Evolutionary conservation across 495 filamentous ascomycete genomes (phyloP), one percentile per base, ranked within the genome.

Genomic region (Aspergillus sclerotiicarbonarius): DNA sequence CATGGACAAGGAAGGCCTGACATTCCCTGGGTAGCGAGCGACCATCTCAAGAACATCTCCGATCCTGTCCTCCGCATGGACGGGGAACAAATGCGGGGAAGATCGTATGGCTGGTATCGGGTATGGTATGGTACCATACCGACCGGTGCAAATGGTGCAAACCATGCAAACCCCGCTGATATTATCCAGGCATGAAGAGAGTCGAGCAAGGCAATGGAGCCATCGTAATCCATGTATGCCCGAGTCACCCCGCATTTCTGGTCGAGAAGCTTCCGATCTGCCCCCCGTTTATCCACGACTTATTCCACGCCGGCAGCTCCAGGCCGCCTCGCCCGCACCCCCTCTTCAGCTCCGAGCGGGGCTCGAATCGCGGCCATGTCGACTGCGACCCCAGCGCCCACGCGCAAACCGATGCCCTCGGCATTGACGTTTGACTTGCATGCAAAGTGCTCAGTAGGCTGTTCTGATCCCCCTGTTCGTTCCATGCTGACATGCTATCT

Each of bases 361-460:
- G 52, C 52, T 39, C 60, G 21, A 53, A 37, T 62, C 29, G 67
- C 64, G 46, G 60, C 54, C 46, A 82, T 80, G 79, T 74, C 79
- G 1, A 74, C 74, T 7, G 57, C 66, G 52, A 63, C 59, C 43
- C 56, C 57, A 8, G 60, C 21, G 44, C 58, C 46, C 1, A 32
- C 66, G 50, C 70, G 62, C 56, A 76, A 72, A 53, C 55, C 78
- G 30, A 88, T 88, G 84, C 82, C 84, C 31, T 87, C 87, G 9
- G 92, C 92, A 44, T 81, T 96, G 67, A 89, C 81, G 1, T 95
- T 91, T 65, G 90, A 95, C 58, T 81, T 92, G 30, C 72, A 90
- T 51, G 89, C 87, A 25, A 87, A 86, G 69, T 96, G 92, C 74
- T 93, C 91, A 51, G 91, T 94, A 76, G 71, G 85, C 25, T 73